Percentiles rank a stretch among this genome's conserved stretches.
Conservation (phyloP, 352 stramenopile species). For the Phytophthora tubulina region DNA sequence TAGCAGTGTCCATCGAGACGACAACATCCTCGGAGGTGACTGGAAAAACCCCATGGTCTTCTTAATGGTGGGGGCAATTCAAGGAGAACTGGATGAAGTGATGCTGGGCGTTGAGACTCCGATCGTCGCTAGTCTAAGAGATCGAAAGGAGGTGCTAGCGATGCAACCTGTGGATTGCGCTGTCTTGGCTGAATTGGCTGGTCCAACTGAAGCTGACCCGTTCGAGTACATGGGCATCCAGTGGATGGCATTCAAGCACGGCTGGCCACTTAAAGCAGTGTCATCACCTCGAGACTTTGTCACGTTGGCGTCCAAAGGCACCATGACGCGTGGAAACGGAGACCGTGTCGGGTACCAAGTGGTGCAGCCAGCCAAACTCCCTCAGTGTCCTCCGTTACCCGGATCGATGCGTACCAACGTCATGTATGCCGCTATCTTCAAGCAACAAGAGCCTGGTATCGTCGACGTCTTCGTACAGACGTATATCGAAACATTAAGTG, state of each 20-base stretch:
- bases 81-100: conserved; percentile 35
- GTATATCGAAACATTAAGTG: conserved; percentile 34
- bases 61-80: conserved; percentile 32
- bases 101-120: conserved; percentile 45
- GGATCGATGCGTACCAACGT: conserved; percentile 35
- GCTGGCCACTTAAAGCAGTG: conserved; percentile 35
- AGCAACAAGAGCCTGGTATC: conserved; percentile 31
- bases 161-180: conserved; percentile 35
- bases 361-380: conserved; percentile 54
- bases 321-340: conserved; percentile 38
- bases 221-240: conserved; percentile 52
- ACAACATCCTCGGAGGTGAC: conserved; percentile 32
- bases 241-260: conserved; percentile 43
- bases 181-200: conserved; percentile 45
- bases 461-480: conserved; percentile 43
- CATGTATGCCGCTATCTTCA: conserved; percentile 38
- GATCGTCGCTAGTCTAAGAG: conserved; percentile 30
- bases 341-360: conserved; percentile 58
- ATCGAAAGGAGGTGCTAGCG: conserved; percentile 38
- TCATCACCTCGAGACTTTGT: conserved; percentile 49
- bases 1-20: conserved; percentile 30
- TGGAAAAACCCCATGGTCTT: conserved; percentile 44
- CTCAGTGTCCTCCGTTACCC: conserved; percentile 31
- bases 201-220: conserved; percentile 40
- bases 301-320: conserved; percentile 40